Percentiles rank a stretch among this genome's conserved stretches.
Evolutionary conservation across 345 rosid species (phyloP).

Genomic region (Gossypium bickii): DNA sequence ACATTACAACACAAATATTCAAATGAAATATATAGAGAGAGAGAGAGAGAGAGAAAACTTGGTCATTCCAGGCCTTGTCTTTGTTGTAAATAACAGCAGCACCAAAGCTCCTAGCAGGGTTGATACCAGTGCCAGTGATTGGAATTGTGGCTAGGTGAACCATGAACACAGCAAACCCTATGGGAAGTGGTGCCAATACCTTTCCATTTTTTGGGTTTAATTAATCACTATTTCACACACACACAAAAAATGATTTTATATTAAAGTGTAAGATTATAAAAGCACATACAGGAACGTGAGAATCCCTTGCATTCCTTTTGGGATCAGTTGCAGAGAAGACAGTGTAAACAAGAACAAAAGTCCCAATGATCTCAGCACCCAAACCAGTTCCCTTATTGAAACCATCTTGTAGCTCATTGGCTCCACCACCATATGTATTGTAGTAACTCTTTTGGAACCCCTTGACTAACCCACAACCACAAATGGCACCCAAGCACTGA

Average conservation of each 20-base stretch:
- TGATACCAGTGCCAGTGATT: conserved; percentile 85
- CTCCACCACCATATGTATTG: conserved; percentile 55
- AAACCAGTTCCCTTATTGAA: conserved; percentile 59
- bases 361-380: conserved; percentile 73
- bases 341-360: conserved; percentile 71
- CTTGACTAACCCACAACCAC: conserved; percentile 59
- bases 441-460: conserved; percentile 56
- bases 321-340: conserved; percentile 84
- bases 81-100: conserved; percentile 82
- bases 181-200: conserved; percentile 95
- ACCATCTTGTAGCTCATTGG: conserved; percentile 38
- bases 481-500: conserved; percentile 61
- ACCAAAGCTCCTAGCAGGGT: conserved; percentile 95
- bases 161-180: conserved; percentile 95
- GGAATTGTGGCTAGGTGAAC: conserved; percentile 92
- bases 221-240: not conserved
- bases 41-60: conserved; percentile 26
- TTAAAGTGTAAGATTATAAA: not conserved
- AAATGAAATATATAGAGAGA: not conserved
- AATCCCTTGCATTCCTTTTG: conserved; percentile 66
- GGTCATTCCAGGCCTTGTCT: conserved; percentile 89
- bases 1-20: not conserved
- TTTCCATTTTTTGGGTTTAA: conserved; percentile 18
- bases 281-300: conserved; percentile 62
- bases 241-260: too few species aligned